These are phyloP conservation scores for Neurospora tetraspora DNA, from an alignment of 495 filamentous ascomycete species.

Conservation along the genomic window DNA sequence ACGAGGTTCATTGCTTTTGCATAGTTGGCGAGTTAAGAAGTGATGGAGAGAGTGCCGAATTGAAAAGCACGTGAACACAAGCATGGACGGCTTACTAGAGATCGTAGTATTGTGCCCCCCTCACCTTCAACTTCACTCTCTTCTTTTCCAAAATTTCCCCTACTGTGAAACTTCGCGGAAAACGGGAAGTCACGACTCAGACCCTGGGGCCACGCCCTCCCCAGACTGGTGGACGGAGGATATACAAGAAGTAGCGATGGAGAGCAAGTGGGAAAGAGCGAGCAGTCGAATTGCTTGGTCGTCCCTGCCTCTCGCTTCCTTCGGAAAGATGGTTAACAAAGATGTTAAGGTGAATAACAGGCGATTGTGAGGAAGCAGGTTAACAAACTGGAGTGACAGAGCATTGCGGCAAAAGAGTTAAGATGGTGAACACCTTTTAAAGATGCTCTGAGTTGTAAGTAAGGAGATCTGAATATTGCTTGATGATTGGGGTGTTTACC, in stretches of 20 bases:
- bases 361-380: too few species aligned
- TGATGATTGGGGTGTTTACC: too few species aligned
- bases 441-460: too few species aligned
- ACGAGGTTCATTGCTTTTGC: background rate
- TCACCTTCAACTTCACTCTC: background rate
- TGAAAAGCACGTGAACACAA: background rate
- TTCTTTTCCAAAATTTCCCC: background rate
- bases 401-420: too few species aligned
- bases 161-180: background rate
- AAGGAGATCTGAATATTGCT: too few species aligned
- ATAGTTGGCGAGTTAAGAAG: background rate
- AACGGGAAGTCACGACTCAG: background rate
- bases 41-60: background rate
- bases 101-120: background rate
- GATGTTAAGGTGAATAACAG: too few species aligned
- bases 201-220: background rate
- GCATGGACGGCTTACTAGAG: background rate
- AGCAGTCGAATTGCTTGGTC: background rate
- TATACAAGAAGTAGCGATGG: background rate
- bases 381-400: too few species aligned
- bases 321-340: background rate
- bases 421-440: too few species aligned
- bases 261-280: background rate
- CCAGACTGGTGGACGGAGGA: background rate
- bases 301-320: background rate